Conservation (phyloP, 768 basidiomycete species). For the Leccinum obscurum region DNA sequence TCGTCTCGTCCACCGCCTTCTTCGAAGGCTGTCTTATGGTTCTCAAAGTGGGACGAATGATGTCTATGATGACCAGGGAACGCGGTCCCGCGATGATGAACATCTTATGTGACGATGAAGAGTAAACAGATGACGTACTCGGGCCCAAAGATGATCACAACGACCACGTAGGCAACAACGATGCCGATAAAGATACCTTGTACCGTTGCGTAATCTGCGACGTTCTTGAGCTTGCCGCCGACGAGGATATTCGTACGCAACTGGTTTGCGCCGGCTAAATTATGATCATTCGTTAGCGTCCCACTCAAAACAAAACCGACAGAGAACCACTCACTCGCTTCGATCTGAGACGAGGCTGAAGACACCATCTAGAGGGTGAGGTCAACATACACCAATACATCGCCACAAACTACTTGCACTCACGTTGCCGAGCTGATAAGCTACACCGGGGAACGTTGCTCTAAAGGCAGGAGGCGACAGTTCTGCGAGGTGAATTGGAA, state of each 20-base stretch:
- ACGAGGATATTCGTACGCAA: slow-evolving; percentile 49
- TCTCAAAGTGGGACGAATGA: slow-evolving; percentile 82
- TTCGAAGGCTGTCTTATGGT: slow-evolving; percentile 76
- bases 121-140: slow-evolving; percentile 47
- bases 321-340: slow-evolving; percentile 24
- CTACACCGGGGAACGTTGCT: slow-evolving; percentile 82
- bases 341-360: slow-evolving; percentile 63
- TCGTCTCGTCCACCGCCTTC: slow-evolving; percentile 65
- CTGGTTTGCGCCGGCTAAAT: slow-evolving; percentile 56
- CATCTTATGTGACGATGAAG: background rate
- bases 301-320: background rate
- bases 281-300: background rate
- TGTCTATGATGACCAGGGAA: slow-evolving; percentile 40
- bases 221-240: slow-evolving; percentile 39
- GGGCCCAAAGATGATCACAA: slow-evolving; percentile 78
- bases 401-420: slow-evolving; percentile 1
- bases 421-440: slow-evolving; percentile 80
- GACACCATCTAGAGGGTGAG: slow-evolving; percentile 54
- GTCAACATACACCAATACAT: background rate
- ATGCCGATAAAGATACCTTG: slow-evolving; percentile 89
- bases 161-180: slow-evolving; percentile 72
- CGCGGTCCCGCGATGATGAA: background rate
- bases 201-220: slow-evolving; percentile 71
- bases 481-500: slow-evolving; percentile 81
- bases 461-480: slow-evolving; percentile 88